Percentiles rank a stretch among this genome's conserved stretches.
These are phyloP conservation scores for Leucocoprinus leucothites DNA, from an alignment of 768 basidiomycete genomes.

Conservation along the genomic window DNA sequence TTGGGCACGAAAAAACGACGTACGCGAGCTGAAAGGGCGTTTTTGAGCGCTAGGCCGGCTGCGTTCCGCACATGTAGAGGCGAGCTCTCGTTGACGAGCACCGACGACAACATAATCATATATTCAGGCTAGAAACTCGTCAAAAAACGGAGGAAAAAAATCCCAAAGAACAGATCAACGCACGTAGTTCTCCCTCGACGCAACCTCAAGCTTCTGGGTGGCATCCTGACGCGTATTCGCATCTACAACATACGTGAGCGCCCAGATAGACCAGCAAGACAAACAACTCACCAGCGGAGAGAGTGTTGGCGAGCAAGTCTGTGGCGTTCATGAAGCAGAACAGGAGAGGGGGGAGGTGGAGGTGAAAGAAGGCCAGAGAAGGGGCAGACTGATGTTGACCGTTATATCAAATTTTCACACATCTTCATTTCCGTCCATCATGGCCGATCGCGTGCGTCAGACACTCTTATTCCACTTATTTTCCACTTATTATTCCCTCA, in stretches of 20 bases:
- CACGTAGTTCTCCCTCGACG: constrained; percentile 87
- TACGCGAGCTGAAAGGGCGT: constrained; percentile 87
- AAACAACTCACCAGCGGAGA: constrained; percentile 73
- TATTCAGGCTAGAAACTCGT: constrained; percentile 70
- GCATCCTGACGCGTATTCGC: constrained; percentile 89
- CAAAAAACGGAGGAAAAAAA: constrained; percentile 15
- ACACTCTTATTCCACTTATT: constrained; percentile 20
- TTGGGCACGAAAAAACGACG: constrained; percentile 31
- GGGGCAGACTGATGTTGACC: constrained; percentile 5
- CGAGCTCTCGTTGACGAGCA: constrained; percentile 74
- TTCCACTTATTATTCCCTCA: constrained; percentile 29
- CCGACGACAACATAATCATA: constrained; percentile 84
- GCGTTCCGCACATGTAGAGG: constrained; percentile 82
- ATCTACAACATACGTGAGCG: constrained; percentile 44
- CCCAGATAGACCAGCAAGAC: neutral
- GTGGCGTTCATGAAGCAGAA: constrained; percentile 72
- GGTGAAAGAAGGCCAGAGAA: constrained; percentile 6
- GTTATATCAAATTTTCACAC: constrained; percentile 15
- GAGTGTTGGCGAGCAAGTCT: constrained; percentile 87
- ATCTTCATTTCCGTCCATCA: constrained; percentile 27
- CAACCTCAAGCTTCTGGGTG: constrained; percentile 83
- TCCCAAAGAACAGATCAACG: constrained; percentile 29
- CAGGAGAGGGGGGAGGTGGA: constrained; percentile 17
- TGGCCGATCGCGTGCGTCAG: constrained; percentile 54
- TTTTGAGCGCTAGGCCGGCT: constrained; percentile 97